A percentile compares a stretch with the other conserved stretches of the same genome.
Evolutionary conservation across 2,329 filamentous ascomycete species (phyloP).

Genomic region (Didymella lethalis): DNA sequence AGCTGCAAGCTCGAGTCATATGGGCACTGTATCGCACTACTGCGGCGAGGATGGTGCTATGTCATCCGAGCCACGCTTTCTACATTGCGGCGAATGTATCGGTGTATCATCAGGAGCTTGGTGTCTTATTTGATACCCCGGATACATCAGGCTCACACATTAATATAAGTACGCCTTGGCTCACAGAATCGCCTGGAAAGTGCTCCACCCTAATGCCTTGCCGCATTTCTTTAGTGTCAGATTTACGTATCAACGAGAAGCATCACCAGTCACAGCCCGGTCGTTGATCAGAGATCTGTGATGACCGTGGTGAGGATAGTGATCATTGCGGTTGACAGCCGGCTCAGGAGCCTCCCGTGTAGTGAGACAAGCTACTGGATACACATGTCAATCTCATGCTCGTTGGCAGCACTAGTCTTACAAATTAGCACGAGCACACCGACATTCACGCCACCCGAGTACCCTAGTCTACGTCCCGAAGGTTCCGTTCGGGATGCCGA

Average conservation of each 20-base stretch:
- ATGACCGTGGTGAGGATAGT: no score
- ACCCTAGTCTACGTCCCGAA: conserved; percentile 14
- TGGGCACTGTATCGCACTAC: neutral
- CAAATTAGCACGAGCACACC: conserved; percentile 27
- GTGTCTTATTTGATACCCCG: conserved; percentile 13
- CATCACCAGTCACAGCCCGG: neutral
- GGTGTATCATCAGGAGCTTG: conserved; percentile 1
- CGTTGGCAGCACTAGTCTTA: conserved; percentile 19
- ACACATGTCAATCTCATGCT: conserved; percentile 15
- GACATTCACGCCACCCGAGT: conserved; percentile 30
- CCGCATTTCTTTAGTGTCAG: no score
- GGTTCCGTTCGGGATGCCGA: conserved; percentile 35
- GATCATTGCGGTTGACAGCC: neutral
- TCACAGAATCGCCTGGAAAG: neutral
- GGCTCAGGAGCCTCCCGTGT: neutral
- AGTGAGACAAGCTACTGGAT: conserved; percentile 3
- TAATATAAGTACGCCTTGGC: neutral
- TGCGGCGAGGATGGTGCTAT: neutral
- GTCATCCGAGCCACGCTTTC: neutral
- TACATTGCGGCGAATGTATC: neutral
- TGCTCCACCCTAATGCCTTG: neutral
- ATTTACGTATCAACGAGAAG: neutral
- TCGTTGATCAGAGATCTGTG: neutral
- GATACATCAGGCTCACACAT: neutral
- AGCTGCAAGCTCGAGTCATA: neutral